Conservation (phyloP, 345 rosid species). For the Eutrema yunnanense region DNA sequence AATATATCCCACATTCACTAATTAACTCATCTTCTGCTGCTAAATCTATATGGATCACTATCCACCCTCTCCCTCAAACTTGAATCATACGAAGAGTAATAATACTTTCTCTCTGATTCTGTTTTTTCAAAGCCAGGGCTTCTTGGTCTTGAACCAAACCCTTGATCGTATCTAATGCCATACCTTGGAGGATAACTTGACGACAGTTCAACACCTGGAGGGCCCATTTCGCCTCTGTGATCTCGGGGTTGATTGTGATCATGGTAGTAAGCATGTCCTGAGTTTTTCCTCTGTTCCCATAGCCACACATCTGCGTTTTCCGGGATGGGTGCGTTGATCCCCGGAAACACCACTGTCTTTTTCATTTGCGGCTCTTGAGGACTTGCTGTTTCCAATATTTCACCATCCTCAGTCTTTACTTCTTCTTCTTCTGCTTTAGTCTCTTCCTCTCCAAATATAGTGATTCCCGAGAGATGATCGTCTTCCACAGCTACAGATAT, state of each 20-base stretch:
- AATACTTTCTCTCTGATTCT: slow-evolving; percentile 38
- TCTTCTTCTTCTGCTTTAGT: slow-evolving; percentile 42
- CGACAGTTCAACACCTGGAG: slow-evolving; percentile 45
- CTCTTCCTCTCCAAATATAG: slow-evolving; percentile 64
- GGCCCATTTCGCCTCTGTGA: slow-evolving; percentile 40
- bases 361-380: slow-evolving; percentile 38
- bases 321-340: slow-evolving; percentile 83
- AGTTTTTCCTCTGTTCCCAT: slow-evolving; percentile 28
- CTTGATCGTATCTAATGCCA: slow-evolving; percentile 34
- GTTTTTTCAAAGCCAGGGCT: slow-evolving; percentile 32
- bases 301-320: slow-evolving; percentile 56
- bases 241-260: slow-evolving; percentile 35
- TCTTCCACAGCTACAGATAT: slow-evolving; percentile 46
- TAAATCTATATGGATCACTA: slow-evolving; percentile 15
- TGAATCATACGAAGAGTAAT: slow-evolving; percentile 26
- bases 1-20: not conserved
- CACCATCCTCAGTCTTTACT: slow-evolving; percentile 63
- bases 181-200: slow-evolving; percentile 63
- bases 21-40: slow-evolving; percentile 7
- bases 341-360: slow-evolving; percentile 68
- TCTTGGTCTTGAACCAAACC: slow-evolving; percentile 28
- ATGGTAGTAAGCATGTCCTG: slow-evolving; percentile 34
- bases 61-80: slow-evolving; percentile 11
- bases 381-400: slow-evolving; percentile 36
- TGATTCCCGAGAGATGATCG: slow-evolving; percentile 67